Evolutionary conservation across 2,329 filamentous ascomycete genomes (phyloP).

Genomic region (Calonectria leucothoes): DNA sequence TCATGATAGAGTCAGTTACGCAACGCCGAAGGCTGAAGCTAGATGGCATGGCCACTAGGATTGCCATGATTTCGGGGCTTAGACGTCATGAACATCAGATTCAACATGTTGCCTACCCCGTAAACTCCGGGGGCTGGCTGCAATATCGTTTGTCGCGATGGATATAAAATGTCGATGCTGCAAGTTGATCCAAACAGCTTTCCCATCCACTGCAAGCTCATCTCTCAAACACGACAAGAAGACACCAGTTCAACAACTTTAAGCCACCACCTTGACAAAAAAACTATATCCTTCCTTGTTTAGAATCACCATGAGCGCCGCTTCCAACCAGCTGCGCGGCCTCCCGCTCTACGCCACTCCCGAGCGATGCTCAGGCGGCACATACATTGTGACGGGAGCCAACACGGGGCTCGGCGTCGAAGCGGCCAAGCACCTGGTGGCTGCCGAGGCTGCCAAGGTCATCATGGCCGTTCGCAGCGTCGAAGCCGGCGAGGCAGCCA

Average conservation of each 20-base stretch:
- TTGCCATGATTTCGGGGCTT: not conserved
- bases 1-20: not conserved
- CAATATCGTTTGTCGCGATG: not conserved
- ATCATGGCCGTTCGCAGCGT: conserved; percentile 47
- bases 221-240: not conserved
- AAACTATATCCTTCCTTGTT: not conserved
- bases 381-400: conserved; percentile 53
- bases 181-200: not conserved
- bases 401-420: conserved; percentile 55
- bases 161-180: not conserved
- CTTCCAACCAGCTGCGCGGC: not conserved
- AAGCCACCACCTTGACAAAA: not conserved
- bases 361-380: conserved; percentile 30
- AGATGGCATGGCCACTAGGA: not conserved
- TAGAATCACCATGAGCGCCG: not conserved
- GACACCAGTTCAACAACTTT: too few relatives aligned
- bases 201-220: not conserved
- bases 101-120: not conserved
- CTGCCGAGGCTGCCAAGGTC: conserved; percentile 49
- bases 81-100: not conserved
- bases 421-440: conserved; percentile 51
- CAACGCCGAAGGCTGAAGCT: not conserved
- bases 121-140: not conserved
- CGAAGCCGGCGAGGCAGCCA: conserved; percentile 16
- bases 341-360: conserved; percentile 21